A percentile compares a stretch with the other conserved stretches of the same genome.
phyloP scores from a whole-genome alignment of 345 rosid genomes.

The Eucalyptus tenuipes region DNA sequence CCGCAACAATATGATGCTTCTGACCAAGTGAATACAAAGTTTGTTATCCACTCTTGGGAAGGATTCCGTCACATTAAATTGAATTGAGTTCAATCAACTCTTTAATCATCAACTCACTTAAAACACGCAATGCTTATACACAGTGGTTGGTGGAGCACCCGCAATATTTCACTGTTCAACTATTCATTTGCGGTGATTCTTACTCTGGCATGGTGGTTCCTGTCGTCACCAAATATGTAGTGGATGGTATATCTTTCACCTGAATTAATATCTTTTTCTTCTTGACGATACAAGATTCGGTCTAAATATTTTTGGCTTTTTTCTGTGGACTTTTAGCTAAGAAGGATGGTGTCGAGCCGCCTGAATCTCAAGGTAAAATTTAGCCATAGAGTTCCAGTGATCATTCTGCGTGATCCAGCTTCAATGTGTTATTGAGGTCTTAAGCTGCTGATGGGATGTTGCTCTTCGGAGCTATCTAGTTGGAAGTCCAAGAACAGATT shows the following conservation, averaged over 20 bases:
- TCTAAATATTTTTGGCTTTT: neutral
- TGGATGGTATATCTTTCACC: conserved; percentile 5
- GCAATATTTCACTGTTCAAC: conserved; percentile 2
- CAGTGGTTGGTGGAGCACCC: conserved; percentile 22
- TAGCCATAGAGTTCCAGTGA: neutral
- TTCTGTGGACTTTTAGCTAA: conserved; percentile 1
- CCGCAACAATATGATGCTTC: neutral
- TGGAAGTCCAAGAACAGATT: conserved; percentile 12
- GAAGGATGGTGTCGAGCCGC: neutral
- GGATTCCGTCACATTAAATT: neutral
- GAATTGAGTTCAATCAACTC: too few relatives aligned
- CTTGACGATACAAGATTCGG: neutral
- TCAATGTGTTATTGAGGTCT: neutral
- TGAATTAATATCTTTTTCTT: too few relatives aligned
- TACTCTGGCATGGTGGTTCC: conserved; percentile 18
- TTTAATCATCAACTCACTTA: neutral
- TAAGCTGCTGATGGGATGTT: neutral
- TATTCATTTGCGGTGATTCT: conserved; percentile 21
- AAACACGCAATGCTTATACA: neutral
- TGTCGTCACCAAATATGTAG: neutral
- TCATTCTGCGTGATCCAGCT: neutral
- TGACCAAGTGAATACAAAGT: neutral
- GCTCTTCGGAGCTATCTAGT: conserved; percentile 1
- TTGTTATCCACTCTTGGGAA: neutral
- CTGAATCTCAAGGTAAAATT: conserved; percentile 5